Base-by-base conservation (phyloP, 108 stramenopile species). In the Skeletonema costatum region DNA sequence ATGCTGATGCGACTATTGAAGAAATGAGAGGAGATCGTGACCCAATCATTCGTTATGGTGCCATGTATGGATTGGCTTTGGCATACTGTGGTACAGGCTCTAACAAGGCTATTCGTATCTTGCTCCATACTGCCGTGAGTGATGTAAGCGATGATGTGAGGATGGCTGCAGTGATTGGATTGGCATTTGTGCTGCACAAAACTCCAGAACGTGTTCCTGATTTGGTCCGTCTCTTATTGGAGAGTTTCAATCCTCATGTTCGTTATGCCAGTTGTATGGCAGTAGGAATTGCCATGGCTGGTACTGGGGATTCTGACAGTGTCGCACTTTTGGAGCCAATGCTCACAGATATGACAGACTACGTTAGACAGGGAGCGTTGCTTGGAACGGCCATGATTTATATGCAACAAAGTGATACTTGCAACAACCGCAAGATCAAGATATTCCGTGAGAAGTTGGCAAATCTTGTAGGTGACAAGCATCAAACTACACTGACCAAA, bases 191-290 rank as follows among this genome's bases (percentile, higher is more conserved):
- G 38, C 86, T 99, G 69, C 98, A 91, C 92, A 97, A 98, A 74
- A 96, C 93, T 21, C 98, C 98, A 2, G 91, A 97, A 75, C 95
- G 96, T 32, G 96, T 99, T 48, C 97, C 97, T 3, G 83, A 92
- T 61, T 78, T 98, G 10, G 96, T 99, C 65, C 87, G 93, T 58
- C 90, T 99, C 16, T 84, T 99, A 14, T 82, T 98, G n/a, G 99
- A 99, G 77, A 92, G 90, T 77, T 99, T 98, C 92, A 99, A 99
- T 82, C 97, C 99, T 17, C 98, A 99, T 82, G 98, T 99, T 39
- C 93, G 99, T 56, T 99, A 99, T 78, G 99, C 98, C 19, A 96
- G 97, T 79, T 99, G 98, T 73, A 95, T 99, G 93, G 98, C 99
- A 8, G 96, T 99, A 5, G 99, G 98, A 19, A 97, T 99, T 73